These are phyloP conservation scores for Paraglomus brasilianum DNA, from an alignment of 192 early-diverging fungal species.

Conservation along the genomic window DNA sequence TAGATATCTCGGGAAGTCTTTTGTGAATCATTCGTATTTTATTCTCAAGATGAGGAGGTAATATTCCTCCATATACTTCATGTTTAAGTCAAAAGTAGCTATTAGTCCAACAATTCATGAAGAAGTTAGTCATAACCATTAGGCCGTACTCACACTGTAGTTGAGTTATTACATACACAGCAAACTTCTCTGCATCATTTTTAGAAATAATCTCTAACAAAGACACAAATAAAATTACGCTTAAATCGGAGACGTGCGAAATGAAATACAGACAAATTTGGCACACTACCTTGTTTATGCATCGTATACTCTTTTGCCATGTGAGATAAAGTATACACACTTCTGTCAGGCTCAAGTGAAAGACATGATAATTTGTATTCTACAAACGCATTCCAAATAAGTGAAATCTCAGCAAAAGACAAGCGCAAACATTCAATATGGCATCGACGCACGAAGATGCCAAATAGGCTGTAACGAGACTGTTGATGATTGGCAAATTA, in stretches of 20 bases:
- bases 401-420: conserved; percentile 11
- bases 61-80: conserved; percentile 28
- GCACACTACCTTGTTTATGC: conserved; percentile 21
- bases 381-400: conserved; percentile 13
- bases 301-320: conserved; percentile 8
- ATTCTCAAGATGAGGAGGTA: conserved; percentile 20
- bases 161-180: conserved; percentile 22
- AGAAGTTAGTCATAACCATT: not conserved
- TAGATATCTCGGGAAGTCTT: conserved; percentile 23
- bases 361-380: conserved; percentile 1
- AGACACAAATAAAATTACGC: not conserved
- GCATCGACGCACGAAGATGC: conserved; percentile 25
- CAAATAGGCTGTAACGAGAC: conserved; percentile 15
- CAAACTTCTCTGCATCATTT: conserved; percentile 19
- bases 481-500: not conserved
- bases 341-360: not conserved
- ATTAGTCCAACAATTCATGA: not conserved
- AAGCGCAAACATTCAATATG: conserved; percentile 16
- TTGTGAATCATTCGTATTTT: conserved; percentile 22
- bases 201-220: conserved; percentile 22
- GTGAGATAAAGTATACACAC: not conserved
- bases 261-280: not conserved
- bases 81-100: not conserved
- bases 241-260: not conserved
- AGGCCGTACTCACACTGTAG: conserved; percentile 16